Evolutionary conservation across 1,139 yeast genomes (phyloP), one percentile per base, ranked within the genome.

Genomic region (Magnusiomyces suaveolens): DNA sequence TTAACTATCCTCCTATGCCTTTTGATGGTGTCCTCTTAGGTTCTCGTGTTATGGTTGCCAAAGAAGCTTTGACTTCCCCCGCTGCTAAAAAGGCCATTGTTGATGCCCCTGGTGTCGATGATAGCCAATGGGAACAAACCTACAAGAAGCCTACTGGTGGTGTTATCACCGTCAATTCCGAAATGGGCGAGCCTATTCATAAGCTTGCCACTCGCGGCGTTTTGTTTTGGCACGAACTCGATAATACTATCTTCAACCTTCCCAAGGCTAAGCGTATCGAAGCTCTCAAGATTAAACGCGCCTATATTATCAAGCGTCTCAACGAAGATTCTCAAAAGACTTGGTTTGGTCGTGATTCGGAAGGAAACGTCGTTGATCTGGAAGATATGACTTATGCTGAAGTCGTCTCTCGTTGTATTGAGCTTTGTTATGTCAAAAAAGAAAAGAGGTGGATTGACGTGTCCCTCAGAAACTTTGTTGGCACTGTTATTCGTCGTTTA

Each of bases 181-280:
- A 92, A 78, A 92, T 92, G 97, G 98, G 99, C 69, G 98, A 92
- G 76, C 98, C 98, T 67, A 92, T 92, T 68, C 99, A 92, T 75
- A 92, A 92, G 77, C 81, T 92, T 66, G 98, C 98, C 44, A 92
- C 99, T 56, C 86, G 98, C 72, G 97, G 97, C 78, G 97, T 92
- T 60, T 71, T 87, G 72, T 82, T 92, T 69, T 92, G 99, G 99
- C 69, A 68, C 51, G 97, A 92, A 73, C 78, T 92, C 75, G 99
- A 92, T 72, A 94, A 88, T 63, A 87, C 96, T 52, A 82, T 92
- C 64, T 92, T 92, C 79, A 79, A 81, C 66, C 78, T 89, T 70
- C 97, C 98, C 68, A 89, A 90, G 77, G 81, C 82, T 72, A 92
- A 92, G 75, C 75, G 94, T 61, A 75, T 86, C 54, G 95, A 86